Percentiles rank a stretch among this genome's conserved stretches.
These are phyloP conservation scores for Tillandsia leiboldiana DNA, from an alignment of 176 grass and related monocot genomes.

Conservation along the genomic window DNA sequence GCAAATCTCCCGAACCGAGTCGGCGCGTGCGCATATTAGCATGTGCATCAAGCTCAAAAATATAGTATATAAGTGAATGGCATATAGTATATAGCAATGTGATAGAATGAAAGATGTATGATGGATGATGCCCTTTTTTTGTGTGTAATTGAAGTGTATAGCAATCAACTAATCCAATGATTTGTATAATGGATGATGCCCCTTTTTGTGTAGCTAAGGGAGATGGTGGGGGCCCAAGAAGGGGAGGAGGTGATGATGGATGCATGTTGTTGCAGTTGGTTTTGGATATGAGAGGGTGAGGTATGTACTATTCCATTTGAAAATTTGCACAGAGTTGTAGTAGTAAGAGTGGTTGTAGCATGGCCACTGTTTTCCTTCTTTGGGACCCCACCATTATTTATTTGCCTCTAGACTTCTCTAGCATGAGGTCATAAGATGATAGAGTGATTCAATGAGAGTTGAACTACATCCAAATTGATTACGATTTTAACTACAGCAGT, in stretches of 20 bases:
- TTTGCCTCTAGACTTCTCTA: background rate
- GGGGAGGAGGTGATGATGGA: background rate
- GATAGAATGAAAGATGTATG: no score
- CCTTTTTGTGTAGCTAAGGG: background rate
- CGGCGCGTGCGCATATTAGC: no score
- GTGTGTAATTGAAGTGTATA: background rate
- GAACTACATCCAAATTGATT: no score
- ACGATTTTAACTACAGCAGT: no score
- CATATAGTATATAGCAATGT: no score
- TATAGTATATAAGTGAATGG: no score
- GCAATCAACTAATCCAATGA: background rate
- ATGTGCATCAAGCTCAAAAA: no score
- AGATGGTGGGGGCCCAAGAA: background rate
- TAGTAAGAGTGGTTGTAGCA: background rate
- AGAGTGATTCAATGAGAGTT: no score
- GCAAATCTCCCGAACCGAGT: background rate
- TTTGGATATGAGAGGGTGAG: slow-evolving; percentile 6
- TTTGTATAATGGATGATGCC: background rate
- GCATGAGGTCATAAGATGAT: no score
- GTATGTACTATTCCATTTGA: slow-evolving; percentile 23
- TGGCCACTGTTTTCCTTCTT: background rate
- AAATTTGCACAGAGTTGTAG: slow-evolving; percentile 13
- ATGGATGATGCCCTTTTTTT: no score
- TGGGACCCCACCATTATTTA: slow-evolving; percentile 5
- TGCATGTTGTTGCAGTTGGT: slow-evolving; percentile 1